Conservation (phyloP, 1,139 yeast species). For the Torulaspora pretoriensis region DNA sequence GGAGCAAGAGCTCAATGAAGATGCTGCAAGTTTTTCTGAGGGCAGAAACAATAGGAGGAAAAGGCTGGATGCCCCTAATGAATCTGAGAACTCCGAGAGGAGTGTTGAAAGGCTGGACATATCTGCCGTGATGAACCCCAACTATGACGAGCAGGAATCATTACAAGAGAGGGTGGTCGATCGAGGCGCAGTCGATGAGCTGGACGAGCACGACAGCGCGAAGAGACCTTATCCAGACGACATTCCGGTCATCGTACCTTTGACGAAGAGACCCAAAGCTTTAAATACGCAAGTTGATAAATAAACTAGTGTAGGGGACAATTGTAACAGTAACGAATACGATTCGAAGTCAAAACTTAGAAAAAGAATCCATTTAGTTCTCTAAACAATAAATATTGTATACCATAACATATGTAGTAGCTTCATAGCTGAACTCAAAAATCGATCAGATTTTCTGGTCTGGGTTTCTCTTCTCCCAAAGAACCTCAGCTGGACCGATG, state of each 20-base stretch:
- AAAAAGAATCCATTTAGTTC: conserved; percentile 4
- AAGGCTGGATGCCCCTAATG: neutral
- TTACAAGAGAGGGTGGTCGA: conserved; percentile 3
- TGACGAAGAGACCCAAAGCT: conserved; percentile 3
- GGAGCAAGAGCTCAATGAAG: conserved; percentile 28
- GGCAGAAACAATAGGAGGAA: neutral
- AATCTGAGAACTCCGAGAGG: neutral
- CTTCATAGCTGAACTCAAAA: neutral
- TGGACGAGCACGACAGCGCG: conserved; percentile 9
- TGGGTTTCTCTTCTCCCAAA: conserved; percentile 63
- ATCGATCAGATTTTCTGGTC: conserved; percentile 16
- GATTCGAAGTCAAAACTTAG: neutral
- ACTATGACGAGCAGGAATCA: conserved; percentile 4
- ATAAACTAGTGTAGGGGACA: conserved; percentile 2
- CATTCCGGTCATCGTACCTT: conserved; percentile 13
- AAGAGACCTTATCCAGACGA: conserved; percentile 17
- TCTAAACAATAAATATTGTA: conserved; percentile 10
- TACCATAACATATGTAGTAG: conserved; percentile 2
- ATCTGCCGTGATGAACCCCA: neutral
- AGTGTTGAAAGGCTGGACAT: neutral
- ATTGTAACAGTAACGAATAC: conserved; percentile 1
- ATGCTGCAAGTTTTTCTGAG: conserved; percentile 10
- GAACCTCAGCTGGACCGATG: conserved; percentile 66
- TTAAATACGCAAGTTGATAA: conserved; percentile 2
- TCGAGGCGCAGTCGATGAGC: conserved; percentile 3